Percentiles rank a stretch among this genome's conserved stretches.
phyloP scores from a whole-genome alignment of 306 rosid species.

The cucumber (Cucumis sativus) region DNA sequence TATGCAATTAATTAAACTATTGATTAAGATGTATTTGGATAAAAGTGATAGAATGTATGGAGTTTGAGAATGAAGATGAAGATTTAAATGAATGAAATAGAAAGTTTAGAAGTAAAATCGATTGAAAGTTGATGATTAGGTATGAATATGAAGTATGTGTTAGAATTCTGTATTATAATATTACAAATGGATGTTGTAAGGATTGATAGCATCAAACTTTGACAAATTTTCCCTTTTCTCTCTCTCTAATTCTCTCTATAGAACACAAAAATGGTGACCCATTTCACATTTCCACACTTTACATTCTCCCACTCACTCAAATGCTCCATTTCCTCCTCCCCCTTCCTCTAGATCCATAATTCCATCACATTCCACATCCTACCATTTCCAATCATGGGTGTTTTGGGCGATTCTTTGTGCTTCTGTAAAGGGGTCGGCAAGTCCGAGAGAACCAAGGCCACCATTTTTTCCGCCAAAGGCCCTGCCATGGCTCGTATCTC shows the following conservation, averaged over 20 bases:
- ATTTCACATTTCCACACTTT: background rate
- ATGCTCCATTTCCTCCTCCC: conserved; percentile 6
- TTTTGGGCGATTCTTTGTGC: conserved; percentile 80
- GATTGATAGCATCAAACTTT: background rate
- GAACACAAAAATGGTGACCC: conserved; percentile 9
- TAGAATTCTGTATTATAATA: too few relatives aligned
- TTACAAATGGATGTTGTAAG: too few relatives aligned
- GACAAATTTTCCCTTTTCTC: background rate
- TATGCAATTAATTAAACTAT: too few relatives aligned
- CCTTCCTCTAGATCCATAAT: conserved; percentile 27
- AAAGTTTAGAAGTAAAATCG: too few relatives aligned
- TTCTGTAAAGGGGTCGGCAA: conserved; percentile 92
- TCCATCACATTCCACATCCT: background rate
- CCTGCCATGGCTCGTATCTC: conserved; percentile 61
- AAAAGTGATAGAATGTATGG: too few relatives aligned
- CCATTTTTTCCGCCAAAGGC: conserved; percentile 59
- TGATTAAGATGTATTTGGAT: too few relatives aligned
- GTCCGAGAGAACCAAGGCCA: conserved; percentile 67
- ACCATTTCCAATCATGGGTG: conserved; percentile 41
- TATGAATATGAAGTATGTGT: too few relatives aligned
- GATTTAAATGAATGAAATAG: too few relatives aligned
- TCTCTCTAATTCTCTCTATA: background rate
- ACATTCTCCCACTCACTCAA: background rate
- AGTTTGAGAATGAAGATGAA: too few relatives aligned
- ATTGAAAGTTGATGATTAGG: too few relatives aligned